Evolutionary conservation across 169 alveolate genomes (phyloP), one percentile per base, ranked within the genome.

Genomic region (Cryptosporidium ubiquitum): DNA sequence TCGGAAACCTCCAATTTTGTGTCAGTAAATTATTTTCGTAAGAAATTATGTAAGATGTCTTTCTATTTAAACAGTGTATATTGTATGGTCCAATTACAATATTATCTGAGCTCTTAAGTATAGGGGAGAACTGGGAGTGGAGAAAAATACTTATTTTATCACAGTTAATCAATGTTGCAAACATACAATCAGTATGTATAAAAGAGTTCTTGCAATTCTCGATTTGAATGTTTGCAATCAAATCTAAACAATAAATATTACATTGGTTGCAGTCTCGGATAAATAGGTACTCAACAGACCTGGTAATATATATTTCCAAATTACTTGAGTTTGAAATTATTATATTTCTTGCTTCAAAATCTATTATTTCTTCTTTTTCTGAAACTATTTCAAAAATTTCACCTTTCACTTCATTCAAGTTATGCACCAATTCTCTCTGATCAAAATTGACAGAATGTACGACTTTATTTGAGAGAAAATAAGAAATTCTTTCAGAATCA

Each of bases 41-140:
- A 9, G 86, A 74, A n/a, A 31, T 4, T 35, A 39, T 37, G 39
- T 74, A 74, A 0, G 86, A 74, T 9, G 86, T 74, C 47, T 74
- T 52, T 57, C 70, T 74, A 42, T 55, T 55, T 35, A 18, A 7
- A n/a, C 73, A 55, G 58, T 74, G 57, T 26, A 74, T 58, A 23
- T 74, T 74, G 51, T 52, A 74, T n/a, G 86, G 86, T n/a, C 86
- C 86, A 5, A 74, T 7, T 23, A 18, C 16, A 35, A 74, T 58
- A 20, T 58, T 44, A 37, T 55, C 37, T 20, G 73, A 74, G 23
- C 35, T 58, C 33, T 12, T 55, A 31, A 74, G 61, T 14, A 58
- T 18, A n/a, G 86, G 86, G 14, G 86, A 57, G 29, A 74, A 74
- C 55, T 74, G 86, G 37, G 70, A 55, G 31, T 74, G 86, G 16